Percentiles rank a stretch among this genome's conserved stretches.
Evolutionary conservation across 768 basidiomycete species (phyloP).

Genomic region (Russula sp.): DNA sequence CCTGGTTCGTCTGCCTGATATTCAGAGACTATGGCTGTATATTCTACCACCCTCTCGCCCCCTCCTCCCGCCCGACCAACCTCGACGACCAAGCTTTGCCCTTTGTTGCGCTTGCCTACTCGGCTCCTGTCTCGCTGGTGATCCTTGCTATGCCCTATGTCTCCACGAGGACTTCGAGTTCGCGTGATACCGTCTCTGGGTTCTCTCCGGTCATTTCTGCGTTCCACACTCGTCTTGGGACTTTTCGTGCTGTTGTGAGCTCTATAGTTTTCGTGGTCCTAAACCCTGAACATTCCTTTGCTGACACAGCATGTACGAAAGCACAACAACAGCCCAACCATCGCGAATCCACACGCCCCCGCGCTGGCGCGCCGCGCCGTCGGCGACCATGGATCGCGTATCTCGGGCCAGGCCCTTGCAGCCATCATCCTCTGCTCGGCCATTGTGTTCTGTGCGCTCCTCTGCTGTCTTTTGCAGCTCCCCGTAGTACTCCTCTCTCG

Average conservation of each 20-base stretch:
- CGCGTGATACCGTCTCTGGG: not conserved
- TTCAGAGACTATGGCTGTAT: not conserved
- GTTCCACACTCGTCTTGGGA: not conserved
- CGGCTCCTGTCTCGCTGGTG: not conserved
- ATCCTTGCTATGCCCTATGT: constrained; percentile 11
- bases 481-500: not conserved
- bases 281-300: not conserved
- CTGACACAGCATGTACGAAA: not conserved
- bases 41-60: not conserved
- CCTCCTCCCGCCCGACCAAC: not conserved
- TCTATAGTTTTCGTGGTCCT: not conserved
- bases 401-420: constrained; percentile 4
- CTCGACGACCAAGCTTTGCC: not conserved
- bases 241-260: constrained; percentile 1
- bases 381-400: not conserved
- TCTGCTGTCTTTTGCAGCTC: constrained; percentile 2
- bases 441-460: constrained; percentile 5
- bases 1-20: not conserved
- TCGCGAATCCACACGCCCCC: too few relatives aligned
- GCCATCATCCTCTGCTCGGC: not conserved
- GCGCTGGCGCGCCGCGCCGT: not conserved
- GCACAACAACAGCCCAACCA: not conserved
- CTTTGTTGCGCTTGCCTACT: not conserved
- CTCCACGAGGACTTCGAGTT: not conserved
- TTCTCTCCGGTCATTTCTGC: not conserved